Evolutionary conservation across 1,139 yeast genomes (phyloP).

Genomic region (Geotrichum europaeum): DNA sequence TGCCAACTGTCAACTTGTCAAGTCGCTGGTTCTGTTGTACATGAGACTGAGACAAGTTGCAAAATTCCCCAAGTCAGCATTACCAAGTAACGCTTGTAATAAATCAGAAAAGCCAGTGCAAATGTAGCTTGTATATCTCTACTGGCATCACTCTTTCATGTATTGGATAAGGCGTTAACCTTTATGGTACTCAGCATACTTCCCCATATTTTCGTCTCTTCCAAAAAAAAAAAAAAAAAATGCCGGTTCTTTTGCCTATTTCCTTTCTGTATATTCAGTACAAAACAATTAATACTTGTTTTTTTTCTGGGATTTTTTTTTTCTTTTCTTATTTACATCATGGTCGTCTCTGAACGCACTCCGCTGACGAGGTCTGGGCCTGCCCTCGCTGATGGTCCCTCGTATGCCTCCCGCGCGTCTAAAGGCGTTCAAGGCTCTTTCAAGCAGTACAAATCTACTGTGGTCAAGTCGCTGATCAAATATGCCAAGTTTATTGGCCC

Average conservation of each 20-base stretch:
- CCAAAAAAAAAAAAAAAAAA: neutral
- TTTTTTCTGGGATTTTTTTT: neutral
- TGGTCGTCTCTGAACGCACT: conserved; percentile 3
- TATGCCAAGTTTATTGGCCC: conserved; percentile 65
- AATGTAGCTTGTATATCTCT: no score
- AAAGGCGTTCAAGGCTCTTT: neutral
- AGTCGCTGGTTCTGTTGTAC: neutral
- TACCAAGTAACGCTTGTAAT: no score
- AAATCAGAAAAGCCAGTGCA: no score
- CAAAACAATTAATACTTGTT: neutral
- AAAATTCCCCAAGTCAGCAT: neutral
- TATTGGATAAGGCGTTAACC: neutral
- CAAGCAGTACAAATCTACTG: neutral
- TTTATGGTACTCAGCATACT: neutral
- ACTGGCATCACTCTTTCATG: neutral
- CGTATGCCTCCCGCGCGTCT: neutral
- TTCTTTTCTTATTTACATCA: neutral
- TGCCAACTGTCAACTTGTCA: neutral
- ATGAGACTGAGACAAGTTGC: neutral
- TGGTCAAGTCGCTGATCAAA: conserved; percentile 34
- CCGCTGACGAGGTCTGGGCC: neutral
- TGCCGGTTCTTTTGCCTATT: neutral
- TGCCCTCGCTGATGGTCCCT: neutral
- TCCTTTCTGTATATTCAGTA: neutral
- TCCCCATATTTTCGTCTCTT: neutral